Percentiles rank a stretch among this genome's conserved stretches.
These are phyloP conservation scores for Larix sibirica DNA, from an alignment of 83 land plant species.

Conservation along the genomic window DNA sequence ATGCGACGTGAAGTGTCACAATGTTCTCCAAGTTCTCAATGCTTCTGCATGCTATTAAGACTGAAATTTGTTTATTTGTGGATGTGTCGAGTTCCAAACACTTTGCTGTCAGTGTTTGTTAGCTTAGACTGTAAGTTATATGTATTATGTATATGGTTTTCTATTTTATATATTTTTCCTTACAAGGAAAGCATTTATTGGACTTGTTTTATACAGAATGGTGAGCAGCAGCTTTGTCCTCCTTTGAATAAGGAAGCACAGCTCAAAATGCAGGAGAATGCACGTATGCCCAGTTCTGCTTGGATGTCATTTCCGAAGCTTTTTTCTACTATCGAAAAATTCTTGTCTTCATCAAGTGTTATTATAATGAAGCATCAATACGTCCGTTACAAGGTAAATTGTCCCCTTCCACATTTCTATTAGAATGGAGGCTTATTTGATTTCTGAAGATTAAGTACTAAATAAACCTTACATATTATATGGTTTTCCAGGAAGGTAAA, in stretches of 20 bases:
- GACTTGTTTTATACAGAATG: conserved; percentile 3
- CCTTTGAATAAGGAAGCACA: background rate
- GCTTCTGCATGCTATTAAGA: no score
- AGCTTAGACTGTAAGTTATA: no score
- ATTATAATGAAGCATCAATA: conserved; percentile 31
- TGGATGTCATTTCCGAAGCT: conserved; percentile 58
- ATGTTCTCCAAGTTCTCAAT: no score
- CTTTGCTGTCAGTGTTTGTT: no score
- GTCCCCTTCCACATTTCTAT: background rate
- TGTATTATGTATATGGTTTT: no score
- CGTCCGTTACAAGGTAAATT: conserved; percentile 33
- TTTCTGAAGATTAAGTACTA: background rate
- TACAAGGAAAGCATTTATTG: background rate
- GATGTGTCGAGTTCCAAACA: no score
- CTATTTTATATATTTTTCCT: background rate
- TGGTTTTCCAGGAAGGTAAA: conserved; percentile 40
- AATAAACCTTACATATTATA: background rate
- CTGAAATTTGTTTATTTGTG: no score
- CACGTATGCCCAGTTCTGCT: conserved; percentile 39
- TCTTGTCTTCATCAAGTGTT: conserved; percentile 24
- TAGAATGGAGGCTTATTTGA: background rate
- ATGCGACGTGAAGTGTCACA: no score
- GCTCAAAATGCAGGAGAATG: background rate
- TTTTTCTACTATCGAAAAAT: conserved; percentile 29
- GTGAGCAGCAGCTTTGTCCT: background rate